Conservation (phyloP, 2,329 filamentous ascomycete species). For the Zymoseptoria passerinii region DNA sequence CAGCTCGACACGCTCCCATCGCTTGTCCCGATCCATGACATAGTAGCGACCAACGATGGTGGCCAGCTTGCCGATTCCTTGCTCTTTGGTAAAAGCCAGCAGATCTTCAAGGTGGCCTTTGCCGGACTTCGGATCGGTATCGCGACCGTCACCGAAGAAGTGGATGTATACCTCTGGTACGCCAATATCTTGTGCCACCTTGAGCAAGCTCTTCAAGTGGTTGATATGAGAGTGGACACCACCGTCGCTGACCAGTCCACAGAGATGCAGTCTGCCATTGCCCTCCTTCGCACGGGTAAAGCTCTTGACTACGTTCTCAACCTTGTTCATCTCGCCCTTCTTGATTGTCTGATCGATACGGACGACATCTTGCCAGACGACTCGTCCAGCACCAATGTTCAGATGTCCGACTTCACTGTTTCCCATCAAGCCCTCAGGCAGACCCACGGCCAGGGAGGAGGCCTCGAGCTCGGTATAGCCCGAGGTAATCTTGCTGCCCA, state of each 20-base stretch:
- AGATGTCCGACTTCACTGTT: constrained; percentile 98
- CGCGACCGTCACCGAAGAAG: constrained; percentile 97
- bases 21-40: constrained; percentile 99
- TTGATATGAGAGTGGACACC: constrained; percentile 95
- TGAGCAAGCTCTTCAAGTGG: constrained; percentile 78
- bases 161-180: constrained; percentile 94
- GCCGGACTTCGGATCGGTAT: constrained; percentile 94
- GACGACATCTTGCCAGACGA: constrained; percentile 90
- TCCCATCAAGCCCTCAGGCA: constrained; percentile 96
- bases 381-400: constrained; percentile 94
- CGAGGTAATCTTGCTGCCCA: constrained; percentile 62
- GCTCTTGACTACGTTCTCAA: constrained; percentile 67
- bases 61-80: constrained; percentile 78
- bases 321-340: constrained; percentile 68
- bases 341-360: constrained; percentile 91
- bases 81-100: constrained; percentile 69
- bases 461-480: constrained; percentile 91
- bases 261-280: constrained; percentile 85
- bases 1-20: constrained; percentile 90
- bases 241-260: constrained; percentile 87
- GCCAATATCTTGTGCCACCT: constrained; percentile 79
- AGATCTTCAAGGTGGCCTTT: constrained; percentile 82
- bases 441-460: constrained; percentile 87
- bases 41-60: constrained; percentile 95
- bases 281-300: constrained; percentile 75